Conservation (phyloP, 83 land plant species). For the Diphasiastrum complanatum region DNA sequence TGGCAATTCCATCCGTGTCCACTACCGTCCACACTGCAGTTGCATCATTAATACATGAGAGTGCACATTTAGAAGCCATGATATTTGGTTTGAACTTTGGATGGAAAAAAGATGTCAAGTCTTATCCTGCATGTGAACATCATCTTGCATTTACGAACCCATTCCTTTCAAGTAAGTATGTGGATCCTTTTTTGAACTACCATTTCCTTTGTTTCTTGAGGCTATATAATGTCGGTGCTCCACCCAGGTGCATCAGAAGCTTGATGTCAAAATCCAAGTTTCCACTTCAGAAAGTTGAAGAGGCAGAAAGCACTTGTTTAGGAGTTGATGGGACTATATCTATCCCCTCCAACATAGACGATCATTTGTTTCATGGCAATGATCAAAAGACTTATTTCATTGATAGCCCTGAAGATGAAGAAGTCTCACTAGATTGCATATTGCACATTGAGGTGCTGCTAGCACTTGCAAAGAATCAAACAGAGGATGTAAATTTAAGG, state of each 20-base stretch:
- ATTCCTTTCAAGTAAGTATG: slow-evolving; percentile 20
- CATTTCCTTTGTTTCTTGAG: slow-evolving; percentile 16
- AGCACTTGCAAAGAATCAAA: slow-evolving; percentile 24
- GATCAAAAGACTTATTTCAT: background rate
- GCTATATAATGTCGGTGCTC: slow-evolving; percentile 9
- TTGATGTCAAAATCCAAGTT: background rate
- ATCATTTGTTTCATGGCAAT: background rate
- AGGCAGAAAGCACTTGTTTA: background rate
- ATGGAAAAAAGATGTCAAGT: background rate
- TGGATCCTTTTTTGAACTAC: slow-evolving; percentile 25
- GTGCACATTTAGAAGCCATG: slow-evolving; percentile 12
- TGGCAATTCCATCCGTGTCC: too few species aligned
- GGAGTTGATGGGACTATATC: slow-evolving; percentile 6
- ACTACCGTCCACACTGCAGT: background rate
- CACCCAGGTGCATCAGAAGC: background rate
- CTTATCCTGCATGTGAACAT: background rate
- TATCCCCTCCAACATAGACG: background rate
- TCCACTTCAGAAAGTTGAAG: background rate
- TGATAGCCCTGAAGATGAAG: background rate
- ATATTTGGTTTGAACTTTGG: slow-evolving; percentile 19
- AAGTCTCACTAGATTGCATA: slow-evolving; percentile 10
- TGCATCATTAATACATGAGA: background rate
- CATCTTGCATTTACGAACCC: slow-evolving; percentile 5
- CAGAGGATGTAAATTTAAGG: slow-evolving; percentile 15
- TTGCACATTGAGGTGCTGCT: slow-evolving; percentile 9